Conservation (phyloP, 805 yeast species). For the Phaffomyces opuntiae region DNA sequence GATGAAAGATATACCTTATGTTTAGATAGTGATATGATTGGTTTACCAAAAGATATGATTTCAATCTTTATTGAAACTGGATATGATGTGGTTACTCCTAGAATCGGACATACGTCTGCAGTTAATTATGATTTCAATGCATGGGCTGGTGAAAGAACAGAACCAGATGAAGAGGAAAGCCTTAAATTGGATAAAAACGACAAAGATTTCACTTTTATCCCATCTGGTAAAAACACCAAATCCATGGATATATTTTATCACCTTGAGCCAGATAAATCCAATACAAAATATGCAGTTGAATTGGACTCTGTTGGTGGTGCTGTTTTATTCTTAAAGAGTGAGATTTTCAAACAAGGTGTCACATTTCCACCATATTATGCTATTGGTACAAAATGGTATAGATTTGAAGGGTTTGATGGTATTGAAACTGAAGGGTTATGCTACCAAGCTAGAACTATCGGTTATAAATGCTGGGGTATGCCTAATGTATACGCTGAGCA, state of each 20-base stretch:
- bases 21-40: conserved; percentile 27
- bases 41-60: conserved; percentile 20
- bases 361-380: conserved; percentile 39
- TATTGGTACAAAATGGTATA: conserved; percentile 38
- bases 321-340: conserved; percentile 35
- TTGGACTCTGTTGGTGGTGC: conserved; percentile 51
- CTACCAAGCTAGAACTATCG: conserved; percentile 37
- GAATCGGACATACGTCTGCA: conserved; percentile 21
- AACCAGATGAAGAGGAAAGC: conserved; percentile 21
- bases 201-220: conserved; percentile 20
- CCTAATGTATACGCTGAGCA: conserved; percentile 41
- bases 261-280: conserved; percentile 5
- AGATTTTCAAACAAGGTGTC: conserved; percentile 38
- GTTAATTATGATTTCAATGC: conserved; percentile 30
- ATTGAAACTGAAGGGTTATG: conserved; percentile 50
- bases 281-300: conserved; percentile 14
- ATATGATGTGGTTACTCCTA: conserved; percentile 27
- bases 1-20: conserved; percentile 24
- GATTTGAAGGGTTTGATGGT: conserved; percentile 45
- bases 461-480: conserved; percentile 43
- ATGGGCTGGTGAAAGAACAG: conserved; percentile 27
- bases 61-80: conserved; percentile 17
- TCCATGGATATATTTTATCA: conserved; percentile 17
- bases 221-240: conserved; percentile 18
- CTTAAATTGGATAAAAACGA: conserved; percentile 12